These are phyloP conservation scores for Solanum corneliomulleri DNA, from an alignment of 257 asterid genomes.

Conservation along the genomic window DNA sequence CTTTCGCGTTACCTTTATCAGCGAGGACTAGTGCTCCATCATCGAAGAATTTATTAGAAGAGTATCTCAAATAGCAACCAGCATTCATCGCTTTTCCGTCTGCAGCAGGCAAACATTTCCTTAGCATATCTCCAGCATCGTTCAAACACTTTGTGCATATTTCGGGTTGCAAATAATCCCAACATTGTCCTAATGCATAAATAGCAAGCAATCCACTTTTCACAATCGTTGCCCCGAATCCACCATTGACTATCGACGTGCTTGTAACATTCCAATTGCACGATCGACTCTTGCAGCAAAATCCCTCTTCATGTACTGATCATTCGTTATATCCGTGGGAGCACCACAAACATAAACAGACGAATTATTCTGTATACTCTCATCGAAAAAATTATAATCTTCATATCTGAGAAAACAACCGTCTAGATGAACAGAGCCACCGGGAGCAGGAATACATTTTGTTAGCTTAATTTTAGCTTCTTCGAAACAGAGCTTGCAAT, in stretches of 20 bases:
- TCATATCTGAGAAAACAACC: slow-evolving; percentile 10
- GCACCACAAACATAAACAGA: slow-evolving; percentile 2
- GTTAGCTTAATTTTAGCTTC: neutral
- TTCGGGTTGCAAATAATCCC: slow-evolving; percentile 1
- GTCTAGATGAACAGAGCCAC: slow-evolving; percentile 10
- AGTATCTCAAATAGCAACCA: slow-evolving; percentile 18
- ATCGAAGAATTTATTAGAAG: slow-evolving; percentile 4
- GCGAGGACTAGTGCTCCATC: neutral
- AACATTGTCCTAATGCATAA: slow-evolving; percentile 10
- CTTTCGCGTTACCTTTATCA: neutral
- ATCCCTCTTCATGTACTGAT: slow-evolving; percentile 5
- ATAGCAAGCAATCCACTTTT: neutral
- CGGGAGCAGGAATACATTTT: slow-evolving; percentile 5
- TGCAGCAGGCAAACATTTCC: slow-evolving; percentile 7
- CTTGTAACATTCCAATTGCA: neutral
- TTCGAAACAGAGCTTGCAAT: slow-evolving; percentile 1
- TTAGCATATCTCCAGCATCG: neutral
- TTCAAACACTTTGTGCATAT: neutral
- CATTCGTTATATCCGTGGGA: neutral
- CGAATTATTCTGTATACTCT: neutral
- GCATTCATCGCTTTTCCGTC: slow-evolving; percentile 10
- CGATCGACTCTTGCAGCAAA: neutral
- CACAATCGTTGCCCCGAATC: neutral
- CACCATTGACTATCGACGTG: neutral
- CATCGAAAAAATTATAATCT: slow-evolving; percentile 1